Conservation (phyloP, 768 basidiomycete species). For the Mycena metata region DNA sequence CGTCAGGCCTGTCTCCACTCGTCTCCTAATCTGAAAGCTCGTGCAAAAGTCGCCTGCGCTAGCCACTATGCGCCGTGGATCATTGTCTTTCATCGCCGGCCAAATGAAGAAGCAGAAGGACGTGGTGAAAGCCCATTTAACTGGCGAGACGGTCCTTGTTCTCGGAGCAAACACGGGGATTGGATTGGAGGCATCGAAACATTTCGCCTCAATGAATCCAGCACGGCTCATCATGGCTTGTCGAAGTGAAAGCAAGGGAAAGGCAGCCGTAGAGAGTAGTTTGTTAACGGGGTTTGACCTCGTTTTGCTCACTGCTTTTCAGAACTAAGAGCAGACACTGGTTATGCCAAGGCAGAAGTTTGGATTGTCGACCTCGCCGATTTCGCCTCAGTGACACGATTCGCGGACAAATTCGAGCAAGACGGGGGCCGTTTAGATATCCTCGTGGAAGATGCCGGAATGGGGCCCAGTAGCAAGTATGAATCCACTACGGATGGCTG, state of each 20-base stretch:
- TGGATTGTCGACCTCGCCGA: conserved; percentile 48
- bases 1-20: too few species aligned
- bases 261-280: conserved; percentile 23
- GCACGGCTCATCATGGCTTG: conserved; percentile 25
- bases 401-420: conserved; percentile 42
- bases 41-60: too few species aligned
- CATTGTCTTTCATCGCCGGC: conserved; percentile 2
- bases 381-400: conserved; percentile 46
- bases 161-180: conserved; percentile 27
- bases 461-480: background rate
- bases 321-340: conserved; percentile 44
- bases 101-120: conserved; percentile 5
- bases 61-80: background rate
- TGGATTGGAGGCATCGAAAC: conserved; percentile 26
- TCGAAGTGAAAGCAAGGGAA: conserved; percentile 20
- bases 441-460: conserved; percentile 31
- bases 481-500: conserved; percentile 18
- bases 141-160: conserved; percentile 24
- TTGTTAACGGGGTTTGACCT: background rate
- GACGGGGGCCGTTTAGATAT: conserved; percentile 30
- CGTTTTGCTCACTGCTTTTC: background rate
- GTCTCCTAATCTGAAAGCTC: too few species aligned
- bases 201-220: conserved; percentile 30
- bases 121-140: conserved; percentile 16
- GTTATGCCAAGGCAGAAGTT: conserved; percentile 43